These are phyloP conservation scores for Kurtzmaniella fragi DNA, from an alignment of 805 yeast genomes.

Conservation along the genomic window DNA sequence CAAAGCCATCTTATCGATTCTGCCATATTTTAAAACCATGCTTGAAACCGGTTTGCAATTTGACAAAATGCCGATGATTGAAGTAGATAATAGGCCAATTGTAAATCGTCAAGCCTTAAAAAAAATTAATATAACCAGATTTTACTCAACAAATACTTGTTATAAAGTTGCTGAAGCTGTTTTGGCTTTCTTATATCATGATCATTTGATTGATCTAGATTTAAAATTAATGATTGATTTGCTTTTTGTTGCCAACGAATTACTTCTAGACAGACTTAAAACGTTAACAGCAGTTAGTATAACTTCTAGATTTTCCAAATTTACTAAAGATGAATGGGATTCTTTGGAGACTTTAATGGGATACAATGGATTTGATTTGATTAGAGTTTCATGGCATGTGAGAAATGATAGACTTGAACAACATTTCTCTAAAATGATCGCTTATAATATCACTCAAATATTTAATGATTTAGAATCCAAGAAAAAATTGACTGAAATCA, in stretches of 20 bases:
- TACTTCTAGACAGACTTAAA: slow-evolving; percentile 59
- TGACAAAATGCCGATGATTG: slow-evolving; percentile 10
- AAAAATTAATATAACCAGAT: no score
- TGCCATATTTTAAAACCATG: slow-evolving; percentile 63
- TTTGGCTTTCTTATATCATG: slow-evolving; percentile 55
- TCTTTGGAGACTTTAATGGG: slow-evolving; percentile 15
- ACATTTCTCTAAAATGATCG: slow-evolving; percentile 54
- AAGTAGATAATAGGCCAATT: neutral
- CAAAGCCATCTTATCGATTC: slow-evolving; percentile 52
- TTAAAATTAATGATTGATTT: slow-evolving; percentile 49
- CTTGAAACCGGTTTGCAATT: slow-evolving; percentile 38
- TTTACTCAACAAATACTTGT: slow-evolving; percentile 10
- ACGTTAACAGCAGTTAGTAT: slow-evolving; percentile 54
- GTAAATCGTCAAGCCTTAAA: no score
- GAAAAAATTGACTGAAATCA: slow-evolving; percentile 12
- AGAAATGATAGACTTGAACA: slow-evolving; percentile 61
- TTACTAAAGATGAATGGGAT: slow-evolving; percentile 14
- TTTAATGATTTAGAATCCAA: slow-evolving; percentile 26
- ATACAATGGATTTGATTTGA: slow-evolving; percentile 48
- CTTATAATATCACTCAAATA: slow-evolving; percentile 40
- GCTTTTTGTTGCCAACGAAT: slow-evolving; percentile 52
- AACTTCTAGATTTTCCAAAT: slow-evolving; percentile 22
- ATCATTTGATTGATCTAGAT: slow-evolving; percentile 46
- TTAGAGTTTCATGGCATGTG: slow-evolving; percentile 65
- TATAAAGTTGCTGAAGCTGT: slow-evolving; percentile 43